Evolutionary conservation across 2,329 filamentous ascomycete genomes (phyloP).

Genomic region (Triangularia setosa): DNA sequence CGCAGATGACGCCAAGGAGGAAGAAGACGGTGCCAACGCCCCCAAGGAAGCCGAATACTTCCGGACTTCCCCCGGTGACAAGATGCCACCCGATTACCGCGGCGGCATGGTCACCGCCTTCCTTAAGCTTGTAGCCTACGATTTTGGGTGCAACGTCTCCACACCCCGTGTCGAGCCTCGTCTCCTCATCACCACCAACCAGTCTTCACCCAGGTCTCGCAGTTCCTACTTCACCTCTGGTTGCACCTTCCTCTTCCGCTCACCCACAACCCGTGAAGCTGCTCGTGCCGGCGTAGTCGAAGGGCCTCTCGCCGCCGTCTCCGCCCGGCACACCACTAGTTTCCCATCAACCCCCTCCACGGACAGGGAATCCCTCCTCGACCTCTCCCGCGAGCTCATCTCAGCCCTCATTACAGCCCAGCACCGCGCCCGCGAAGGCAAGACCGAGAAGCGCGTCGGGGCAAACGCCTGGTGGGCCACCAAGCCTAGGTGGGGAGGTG

Average conservation of each 20-base stretch:
- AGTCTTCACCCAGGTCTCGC: conserved; percentile 30
- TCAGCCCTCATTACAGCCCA: conserved; percentile 61
- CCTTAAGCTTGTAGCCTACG: conserved; percentile 61
- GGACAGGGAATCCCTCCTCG: conserved; percentile 52
- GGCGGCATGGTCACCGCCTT: conserved; percentile 56
- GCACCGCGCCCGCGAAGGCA: conserved; percentile 57
- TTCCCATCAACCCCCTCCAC: conserved; percentile 35
- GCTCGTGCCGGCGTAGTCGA: conserved; percentile 58
- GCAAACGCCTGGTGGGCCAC: conserved; percentile 60
- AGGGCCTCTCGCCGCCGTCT: conserved; percentile 59
- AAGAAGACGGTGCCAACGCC: not conserved
- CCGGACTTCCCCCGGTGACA: conserved; percentile 48
- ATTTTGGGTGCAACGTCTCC: conserved; percentile 60
- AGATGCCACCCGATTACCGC: conserved; percentile 57
- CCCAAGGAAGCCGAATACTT: conserved; percentile 29
- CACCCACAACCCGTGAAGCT: conserved; percentile 55
- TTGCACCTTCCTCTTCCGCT: conserved; percentile 58
- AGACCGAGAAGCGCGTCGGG: conserved; percentile 52
- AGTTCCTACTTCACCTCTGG: conserved; percentile 56
- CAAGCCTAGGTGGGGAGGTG: conserved; percentile 60
- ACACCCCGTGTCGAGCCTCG: conserved; percentile 56
- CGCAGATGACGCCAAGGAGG: conserved; percentile 13
- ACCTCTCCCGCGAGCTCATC: conserved; percentile 58
- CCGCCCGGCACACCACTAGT: conserved; percentile 50
- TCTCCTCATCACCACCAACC: conserved; percentile 46